Conservation (phyloP, 345 rosid species). For the Linum tenue region DNA sequence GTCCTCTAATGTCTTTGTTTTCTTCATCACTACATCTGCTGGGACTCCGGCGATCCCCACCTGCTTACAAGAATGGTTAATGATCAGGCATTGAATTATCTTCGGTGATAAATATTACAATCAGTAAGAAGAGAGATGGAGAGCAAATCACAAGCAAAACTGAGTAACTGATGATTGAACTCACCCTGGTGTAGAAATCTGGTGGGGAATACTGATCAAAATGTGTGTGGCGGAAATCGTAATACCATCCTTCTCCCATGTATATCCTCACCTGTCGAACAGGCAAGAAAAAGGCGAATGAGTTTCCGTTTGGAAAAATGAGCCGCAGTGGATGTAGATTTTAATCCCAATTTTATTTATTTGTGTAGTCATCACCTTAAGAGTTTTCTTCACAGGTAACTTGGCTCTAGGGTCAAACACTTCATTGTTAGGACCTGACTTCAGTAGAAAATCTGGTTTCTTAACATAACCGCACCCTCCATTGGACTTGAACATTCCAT, state of each 20-base stretch:
- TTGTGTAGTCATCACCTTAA: conserved; percentile 5
- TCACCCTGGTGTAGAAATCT: conserved; percentile 21
- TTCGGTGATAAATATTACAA: no score
- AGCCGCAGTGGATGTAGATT: neutral
- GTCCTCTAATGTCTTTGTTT: conserved; percentile 7
- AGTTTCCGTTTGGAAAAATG: neutral
- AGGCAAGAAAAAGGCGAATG: neutral
- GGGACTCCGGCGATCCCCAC: conserved; percentile 6
- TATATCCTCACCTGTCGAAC: conserved; percentile 15
- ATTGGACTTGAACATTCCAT: conserved; percentile 25
- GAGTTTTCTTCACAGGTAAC: conserved; percentile 8
- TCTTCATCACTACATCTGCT: conserved; percentile 8
- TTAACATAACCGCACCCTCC: conserved; percentile 26
- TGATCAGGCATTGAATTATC: neutral
- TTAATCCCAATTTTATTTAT: neutral
- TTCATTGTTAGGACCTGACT: conserved; percentile 2
- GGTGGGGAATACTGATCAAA: conserved; percentile 26
- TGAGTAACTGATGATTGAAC: neutral
- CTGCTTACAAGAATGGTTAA: neutral
- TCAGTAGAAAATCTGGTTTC: conserved; percentile 20
- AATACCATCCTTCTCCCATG: conserved; percentile 24
- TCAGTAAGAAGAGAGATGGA: no score
- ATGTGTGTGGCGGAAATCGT: conserved; percentile 20
- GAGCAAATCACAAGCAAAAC: no score
- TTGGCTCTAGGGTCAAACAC: conserved; percentile 4